Evolutionary conservation across 768 basidiomycete genomes (phyloP).

Genomic region (Hericium erinaceus): DNA sequence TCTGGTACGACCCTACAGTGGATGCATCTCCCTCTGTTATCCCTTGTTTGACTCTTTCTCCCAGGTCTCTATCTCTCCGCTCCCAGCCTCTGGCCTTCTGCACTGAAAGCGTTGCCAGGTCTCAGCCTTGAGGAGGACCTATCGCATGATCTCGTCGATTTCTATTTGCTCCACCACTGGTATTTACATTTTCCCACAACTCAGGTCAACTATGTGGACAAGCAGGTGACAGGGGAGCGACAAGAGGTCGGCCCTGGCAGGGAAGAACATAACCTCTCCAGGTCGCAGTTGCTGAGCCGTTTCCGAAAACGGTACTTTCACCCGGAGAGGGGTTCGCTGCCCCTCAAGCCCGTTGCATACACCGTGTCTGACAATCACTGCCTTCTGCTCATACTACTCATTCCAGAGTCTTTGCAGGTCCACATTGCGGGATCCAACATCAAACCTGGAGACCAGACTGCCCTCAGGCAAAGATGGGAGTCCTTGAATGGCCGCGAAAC

Average conservation of each 20-base stretch:
- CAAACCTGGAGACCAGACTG: too few relatives aligned
- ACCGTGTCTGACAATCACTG: neutral
- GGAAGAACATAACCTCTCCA: neutral
- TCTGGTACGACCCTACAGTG: too few relatives aligned
- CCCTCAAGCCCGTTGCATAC: neutral
- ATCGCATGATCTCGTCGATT: neutral
- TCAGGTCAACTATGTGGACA: neutral
- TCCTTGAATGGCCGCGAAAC: neutral
- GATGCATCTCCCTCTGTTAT: too few relatives aligned
- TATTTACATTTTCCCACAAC: neutral
- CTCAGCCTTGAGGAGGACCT: neutral
- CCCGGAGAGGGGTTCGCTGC: neutral
- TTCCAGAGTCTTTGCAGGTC: neutral
- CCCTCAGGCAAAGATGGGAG: neutral
- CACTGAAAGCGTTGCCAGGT: too few relatives aligned
- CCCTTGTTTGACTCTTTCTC: too few relatives aligned
- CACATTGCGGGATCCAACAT: too few relatives aligned
- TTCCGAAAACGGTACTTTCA: neutral
- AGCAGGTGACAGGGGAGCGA: neutral
- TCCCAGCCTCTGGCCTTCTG: too few relatives aligned
- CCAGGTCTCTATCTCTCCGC: too few relatives aligned
- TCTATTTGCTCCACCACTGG: neutral
- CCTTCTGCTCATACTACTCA: neutral
- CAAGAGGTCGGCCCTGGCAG: neutral
- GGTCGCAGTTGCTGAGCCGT: too few relatives aligned